Conservation (phyloP, 2,329 filamentous ascomycete species). For the Amylocarpus encephaloides region DNA sequence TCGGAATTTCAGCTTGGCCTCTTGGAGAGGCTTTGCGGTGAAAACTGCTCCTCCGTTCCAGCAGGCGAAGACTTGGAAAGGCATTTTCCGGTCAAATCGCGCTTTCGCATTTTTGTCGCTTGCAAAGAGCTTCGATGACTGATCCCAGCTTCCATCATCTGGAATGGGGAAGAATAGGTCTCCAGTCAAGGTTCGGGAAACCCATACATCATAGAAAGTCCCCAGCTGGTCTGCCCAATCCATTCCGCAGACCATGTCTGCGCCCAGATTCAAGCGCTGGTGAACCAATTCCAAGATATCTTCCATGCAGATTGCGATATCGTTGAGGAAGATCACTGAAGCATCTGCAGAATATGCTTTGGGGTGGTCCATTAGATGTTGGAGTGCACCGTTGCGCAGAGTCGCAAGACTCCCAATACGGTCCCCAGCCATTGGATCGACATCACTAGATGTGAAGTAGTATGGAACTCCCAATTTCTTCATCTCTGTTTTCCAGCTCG, state of each 20-base stretch:
- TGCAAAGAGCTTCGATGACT: conserved; percentile 47
- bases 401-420: conserved; percentile 43
- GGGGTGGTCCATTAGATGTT: conserved; percentile 35
- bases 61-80: conserved; percentile 55
- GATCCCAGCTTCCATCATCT: conserved; percentile 42
- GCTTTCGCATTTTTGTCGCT: conserved; percentile 36
- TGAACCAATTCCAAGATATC: conserved; percentile 51
- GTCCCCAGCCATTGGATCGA: conserved; percentile 39
- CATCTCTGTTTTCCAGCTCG: conserved; percentile 36
- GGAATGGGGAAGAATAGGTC: conserved; percentile 51
- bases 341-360: conserved; percentile 32
- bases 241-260: conserved; percentile 53
- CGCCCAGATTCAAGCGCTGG: conserved; percentile 40
- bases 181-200: conserved; percentile 45
- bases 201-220: conserved; percentile 53
- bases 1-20: conserved; percentile 41
- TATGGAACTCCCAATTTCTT: conserved; percentile 36
- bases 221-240: conserved; percentile 46
- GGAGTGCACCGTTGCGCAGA: conserved; percentile 47
- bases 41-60: conserved; percentile 53
- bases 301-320: conserved; percentile 45
- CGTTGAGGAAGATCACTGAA: conserved; percentile 47
- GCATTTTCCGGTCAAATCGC: conserved; percentile 34
- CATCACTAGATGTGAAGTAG: conserved; percentile 36
- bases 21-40: conserved; percentile 41